Percentiles rank a stretch among this genome's conserved stretches.
Evolutionary conservation across 495 filamentous ascomycete species (phyloP).

Genomic region (Hypoxylon subgilvum): DNA sequence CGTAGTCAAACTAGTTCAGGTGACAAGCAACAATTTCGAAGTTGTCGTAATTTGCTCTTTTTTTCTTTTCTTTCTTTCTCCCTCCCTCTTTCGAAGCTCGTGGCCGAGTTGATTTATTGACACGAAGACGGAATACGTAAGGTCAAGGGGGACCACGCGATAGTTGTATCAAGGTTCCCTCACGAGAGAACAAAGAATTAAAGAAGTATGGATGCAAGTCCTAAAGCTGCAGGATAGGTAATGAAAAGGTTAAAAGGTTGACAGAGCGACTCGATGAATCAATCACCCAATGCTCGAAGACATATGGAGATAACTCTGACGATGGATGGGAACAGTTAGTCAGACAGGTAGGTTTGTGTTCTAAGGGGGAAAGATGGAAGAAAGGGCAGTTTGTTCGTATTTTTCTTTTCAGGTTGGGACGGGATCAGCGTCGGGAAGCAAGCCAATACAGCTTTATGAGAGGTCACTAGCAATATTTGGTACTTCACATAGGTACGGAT

Average conservation of each 20-base stretch:
- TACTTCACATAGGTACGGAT: too few relatives aligned
- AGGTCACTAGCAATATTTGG: constrained; percentile 22
- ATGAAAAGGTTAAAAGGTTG: constrained; percentile 16
- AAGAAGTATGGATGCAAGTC: constrained; percentile 23
- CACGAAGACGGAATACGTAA: constrained; percentile 9
- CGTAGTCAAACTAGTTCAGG: not conserved
- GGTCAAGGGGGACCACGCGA: constrained; percentile 35
- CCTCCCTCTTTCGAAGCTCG: constrained; percentile 5
- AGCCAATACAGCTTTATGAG: constrained; percentile 33
- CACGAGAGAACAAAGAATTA: constrained; percentile 29
- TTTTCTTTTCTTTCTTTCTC: not conserved
- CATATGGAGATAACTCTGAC: constrained; percentile 29
- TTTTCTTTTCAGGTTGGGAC: constrained; percentile 44
- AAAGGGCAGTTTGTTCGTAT: constrained; percentile 38
- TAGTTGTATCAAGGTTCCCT: constrained; percentile 27
- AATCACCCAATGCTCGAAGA: constrained; percentile 35
- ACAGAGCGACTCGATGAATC: constrained; percentile 39
- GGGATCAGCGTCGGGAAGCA: constrained; percentile 39
- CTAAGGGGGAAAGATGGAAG: constrained; percentile 34
- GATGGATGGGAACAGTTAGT: constrained; percentile 25
- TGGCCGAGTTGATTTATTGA: constrained; percentile 20
- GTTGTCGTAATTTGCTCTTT: not conserved
- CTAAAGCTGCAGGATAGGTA: constrained; percentile 24
- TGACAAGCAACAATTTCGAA: not conserved
- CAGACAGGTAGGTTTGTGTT: too few relatives aligned